phyloP scores from a whole-genome alignment of 1,284 basidiomycete genomes.

The Peniophora sp. region DNA sequence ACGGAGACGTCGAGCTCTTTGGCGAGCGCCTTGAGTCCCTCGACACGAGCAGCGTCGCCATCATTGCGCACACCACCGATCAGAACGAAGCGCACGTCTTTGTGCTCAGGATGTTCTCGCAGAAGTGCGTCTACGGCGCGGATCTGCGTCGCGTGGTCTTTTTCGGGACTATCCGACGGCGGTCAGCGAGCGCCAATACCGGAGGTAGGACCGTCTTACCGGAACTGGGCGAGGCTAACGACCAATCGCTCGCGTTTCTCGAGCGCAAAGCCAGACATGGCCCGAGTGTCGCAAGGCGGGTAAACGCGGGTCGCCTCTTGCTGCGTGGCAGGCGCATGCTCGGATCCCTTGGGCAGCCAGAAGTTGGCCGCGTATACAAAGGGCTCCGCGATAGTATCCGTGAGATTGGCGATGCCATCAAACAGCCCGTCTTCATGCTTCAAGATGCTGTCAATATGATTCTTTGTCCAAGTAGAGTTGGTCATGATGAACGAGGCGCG shows the following conservation, averaged over 20 bases:
- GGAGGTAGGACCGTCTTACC: constrained; percentile 36
- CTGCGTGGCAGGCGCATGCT: constrained; percentile 8
- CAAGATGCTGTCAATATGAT: constrained; percentile 74
- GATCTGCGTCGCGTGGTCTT: constrained; percentile 85
- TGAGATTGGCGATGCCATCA: constrained; percentile 33
- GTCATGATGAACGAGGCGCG: constrained; percentile 81
- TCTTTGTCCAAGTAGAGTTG: constrained; percentile 93
- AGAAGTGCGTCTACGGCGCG: constrained; percentile 61
- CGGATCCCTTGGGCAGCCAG: constrained; percentile 11
- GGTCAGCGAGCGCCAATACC: not conserved
- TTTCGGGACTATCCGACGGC: constrained; percentile 68
- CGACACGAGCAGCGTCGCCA: constrained; percentile 68
- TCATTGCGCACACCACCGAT: constrained; percentile 82
- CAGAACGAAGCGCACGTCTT: constrained; percentile 52
- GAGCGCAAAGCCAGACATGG: constrained; percentile 61
- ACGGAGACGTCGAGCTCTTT: constrained; percentile 63
- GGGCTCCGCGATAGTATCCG: constrained; percentile 33
- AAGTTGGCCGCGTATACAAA: constrained; percentile 15
- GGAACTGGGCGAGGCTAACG: constrained; percentile 86
- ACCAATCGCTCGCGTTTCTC: constrained; percentile 59
- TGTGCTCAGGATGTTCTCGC: constrained; percentile 50
- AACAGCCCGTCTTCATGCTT: constrained; percentile 42
- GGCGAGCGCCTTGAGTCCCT: constrained; percentile 51
- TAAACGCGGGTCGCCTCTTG: constrained; percentile 58
- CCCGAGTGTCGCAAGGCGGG: constrained; percentile 86